Conservation (phyloP, 768 basidiomycete species). For the Kwoniella sp. region DNA sequence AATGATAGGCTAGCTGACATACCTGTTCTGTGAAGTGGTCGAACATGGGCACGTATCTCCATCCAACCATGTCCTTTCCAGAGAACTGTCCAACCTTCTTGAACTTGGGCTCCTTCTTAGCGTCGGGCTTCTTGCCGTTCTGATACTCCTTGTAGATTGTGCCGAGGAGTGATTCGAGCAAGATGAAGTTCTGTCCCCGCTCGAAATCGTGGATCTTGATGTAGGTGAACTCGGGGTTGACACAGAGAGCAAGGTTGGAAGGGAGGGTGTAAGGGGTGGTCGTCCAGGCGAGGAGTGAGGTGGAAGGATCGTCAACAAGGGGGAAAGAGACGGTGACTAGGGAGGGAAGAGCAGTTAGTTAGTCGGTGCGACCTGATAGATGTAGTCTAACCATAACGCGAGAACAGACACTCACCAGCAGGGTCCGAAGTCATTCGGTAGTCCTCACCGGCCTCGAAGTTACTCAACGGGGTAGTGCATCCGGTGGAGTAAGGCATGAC, state of each 20-base stretch:
- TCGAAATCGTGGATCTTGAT: constrained; percentile 94
- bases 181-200: constrained; percentile 81
- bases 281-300: constrained; percentile 93
- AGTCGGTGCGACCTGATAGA: neutral
- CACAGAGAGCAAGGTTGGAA: constrained; percentile 91
- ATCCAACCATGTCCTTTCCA: constrained; percentile 91
- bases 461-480: constrained; percentile 91
- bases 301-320: constrained; percentile 86
- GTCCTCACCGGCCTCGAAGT: constrained; percentile 92
- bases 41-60: constrained; percentile 92
- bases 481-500: constrained; percentile 99
- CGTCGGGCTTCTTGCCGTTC: constrained; percentile 62
- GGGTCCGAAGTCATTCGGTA: constrained; percentile 95
- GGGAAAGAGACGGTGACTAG: constrained; percentile 89
- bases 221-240: constrained; percentile 93
- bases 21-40: constrained; percentile 97
- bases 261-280: constrained; percentile 99
- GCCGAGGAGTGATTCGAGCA: constrained; percentile 81
- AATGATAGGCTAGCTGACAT: constrained; percentile 24
- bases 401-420: constrained; percentile 63
- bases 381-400: neutral
- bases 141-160: constrained; percentile 76
- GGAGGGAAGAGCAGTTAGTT: constrained; percentile 4
- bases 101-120: constrained; percentile 89
- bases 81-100: constrained; percentile 86